A percentile compares a stretch with the other conserved stretches of the same genome.
These are phyloP conservation scores for Endoconidiophora laricicola DNA, from an alignment of 2,329 filamentous ascomycete species.

Conservation along the genomic window DNA sequence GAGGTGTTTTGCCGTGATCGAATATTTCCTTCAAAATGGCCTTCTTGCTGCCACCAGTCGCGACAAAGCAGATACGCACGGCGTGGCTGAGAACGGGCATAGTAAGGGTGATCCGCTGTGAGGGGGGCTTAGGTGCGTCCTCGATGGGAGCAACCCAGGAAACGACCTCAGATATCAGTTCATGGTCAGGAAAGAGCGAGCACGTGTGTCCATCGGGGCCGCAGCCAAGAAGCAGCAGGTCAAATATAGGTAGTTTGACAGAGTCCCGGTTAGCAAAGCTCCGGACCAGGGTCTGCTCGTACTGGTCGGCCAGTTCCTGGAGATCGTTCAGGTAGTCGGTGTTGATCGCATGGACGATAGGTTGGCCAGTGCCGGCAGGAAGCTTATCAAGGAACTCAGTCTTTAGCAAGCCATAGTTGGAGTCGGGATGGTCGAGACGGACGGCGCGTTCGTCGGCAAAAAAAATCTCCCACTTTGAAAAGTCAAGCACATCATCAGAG, in stretches of 20 bases:
- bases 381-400: constrained; percentile 79
- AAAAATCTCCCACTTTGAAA: constrained; percentile 91
- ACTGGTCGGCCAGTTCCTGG: constrained; percentile 84
- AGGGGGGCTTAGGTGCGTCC: constrained; percentile 88
- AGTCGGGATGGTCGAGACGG: constrained; percentile 78
- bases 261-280: constrained; percentile 85
- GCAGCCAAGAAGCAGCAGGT: constrained; percentile 81
- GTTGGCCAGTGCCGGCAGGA: constrained; percentile 46
- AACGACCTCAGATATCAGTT: constrained; percentile 66
- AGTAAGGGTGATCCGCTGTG: constrained; percentile 78
- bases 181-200: constrained; percentile 83
- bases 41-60: constrained; percentile 78
- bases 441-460: constrained; percentile 96
- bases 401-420: constrained; percentile 84
- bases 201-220: constrained; percentile 96
- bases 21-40: constrained; percentile 88
- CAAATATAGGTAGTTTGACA: constrained; percentile 87
- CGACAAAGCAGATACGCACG: constrained; percentile 76
- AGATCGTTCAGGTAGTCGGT: constrained; percentile 47
- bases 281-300: constrained; percentile 73
- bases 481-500: constrained; percentile 49
- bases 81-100: constrained; percentile 81
- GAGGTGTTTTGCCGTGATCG: constrained; percentile 56
- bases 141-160: constrained; percentile 88
- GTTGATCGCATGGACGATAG: constrained; percentile 68